Percentiles rank a stretch among this genome's conserved stretches.
These are phyloP conservation scores for Fraxinus quadrangulata DNA, from an alignment of 257 asterid species.

Conservation along the genomic window DNA sequence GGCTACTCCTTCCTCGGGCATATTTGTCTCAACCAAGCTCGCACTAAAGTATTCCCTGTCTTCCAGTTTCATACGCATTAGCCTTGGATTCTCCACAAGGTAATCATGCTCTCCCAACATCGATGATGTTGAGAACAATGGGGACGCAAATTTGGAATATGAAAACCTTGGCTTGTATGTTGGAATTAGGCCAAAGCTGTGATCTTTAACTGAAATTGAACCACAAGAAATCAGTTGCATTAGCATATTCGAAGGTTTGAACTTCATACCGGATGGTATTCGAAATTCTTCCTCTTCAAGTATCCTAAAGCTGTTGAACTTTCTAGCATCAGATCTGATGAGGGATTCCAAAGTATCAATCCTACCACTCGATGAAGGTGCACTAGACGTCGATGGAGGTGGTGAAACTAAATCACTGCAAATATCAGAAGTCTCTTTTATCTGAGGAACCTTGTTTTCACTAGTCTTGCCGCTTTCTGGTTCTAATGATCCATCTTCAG, in stretches of 20 bases:
- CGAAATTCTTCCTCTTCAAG: slow-evolving; percentile 70
- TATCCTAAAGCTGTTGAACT: slow-evolving; percentile 75
- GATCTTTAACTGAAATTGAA: slow-evolving; percentile 85
- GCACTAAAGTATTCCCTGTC: slow-evolving; percentile 90
- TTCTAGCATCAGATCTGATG: slow-evolving; percentile 76
- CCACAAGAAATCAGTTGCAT: slow-evolving; percentile 95
- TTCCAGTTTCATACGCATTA: slow-evolving; percentile 57
- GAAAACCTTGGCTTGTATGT: slow-evolving; percentile 80
- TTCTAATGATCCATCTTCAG: slow-evolving; percentile 61
- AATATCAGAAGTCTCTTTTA: slow-evolving; percentile 54
- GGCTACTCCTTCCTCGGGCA: slow-evolving; percentile 62
- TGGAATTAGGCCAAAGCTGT: slow-evolving; percentile 76
- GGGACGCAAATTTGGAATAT: slow-evolving; percentile 72
- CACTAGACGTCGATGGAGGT: slow-evolving; percentile 72
- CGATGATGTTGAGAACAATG: slow-evolving; percentile 71
- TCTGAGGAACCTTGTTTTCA: slow-evolving; percentile 32
- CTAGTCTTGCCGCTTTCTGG: slow-evolving; percentile 33
- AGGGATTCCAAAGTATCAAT: slow-evolving; percentile 86
- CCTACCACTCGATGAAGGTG: slow-evolving; percentile 75
- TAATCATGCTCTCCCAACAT: slow-evolving; percentile 79
- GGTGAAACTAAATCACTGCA: slow-evolving; percentile 59
- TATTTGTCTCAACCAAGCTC: slow-evolving; percentile 76
- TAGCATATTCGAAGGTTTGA: slow-evolving; percentile 82
- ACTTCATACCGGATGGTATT: slow-evolving; percentile 50
- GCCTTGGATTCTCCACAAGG: slow-evolving; percentile 67